Evolutionary conservation across 2,329 filamentous ascomycete genomes (phyloP).

Genomic region (Helminthosporium solani): DNA sequence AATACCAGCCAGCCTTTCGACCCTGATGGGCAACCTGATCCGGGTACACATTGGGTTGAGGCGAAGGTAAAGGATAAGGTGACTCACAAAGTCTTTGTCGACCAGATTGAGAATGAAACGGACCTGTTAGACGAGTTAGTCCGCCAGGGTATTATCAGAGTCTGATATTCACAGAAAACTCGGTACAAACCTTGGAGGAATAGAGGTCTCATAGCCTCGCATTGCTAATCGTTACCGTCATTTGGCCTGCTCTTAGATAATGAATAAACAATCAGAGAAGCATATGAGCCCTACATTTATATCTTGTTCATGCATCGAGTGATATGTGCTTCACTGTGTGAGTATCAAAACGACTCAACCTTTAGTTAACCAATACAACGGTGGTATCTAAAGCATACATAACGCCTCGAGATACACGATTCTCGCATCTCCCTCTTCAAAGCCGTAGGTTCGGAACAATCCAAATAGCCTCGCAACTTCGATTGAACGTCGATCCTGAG

Average conservation of each 20-base stretch:
- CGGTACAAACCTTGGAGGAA: no score
- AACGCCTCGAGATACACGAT: conserved; percentile 12
- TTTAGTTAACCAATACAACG: no score
- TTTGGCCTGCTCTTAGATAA: no score
- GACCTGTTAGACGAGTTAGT: conserved; percentile 5
- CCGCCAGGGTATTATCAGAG: no score
- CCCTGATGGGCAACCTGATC: neutral
- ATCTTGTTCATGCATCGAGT: no score
- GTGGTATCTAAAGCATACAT: conserved; percentile 13
- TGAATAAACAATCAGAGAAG: no score
- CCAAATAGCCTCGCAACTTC: conserved; percentile 13
- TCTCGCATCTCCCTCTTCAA: conserved; percentile 12
- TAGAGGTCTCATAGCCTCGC: no score
- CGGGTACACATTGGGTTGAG: neutral
- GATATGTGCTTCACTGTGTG: no score
- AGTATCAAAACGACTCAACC: no score
- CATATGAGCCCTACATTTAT: no score
- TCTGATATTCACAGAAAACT: no score
- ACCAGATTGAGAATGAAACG: conserved; percentile 5
- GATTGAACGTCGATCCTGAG: conserved; percentile 11
- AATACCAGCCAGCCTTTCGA: conserved; percentile 5
- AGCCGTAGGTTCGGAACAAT: conserved; percentile 13
- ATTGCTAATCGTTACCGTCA: no score
- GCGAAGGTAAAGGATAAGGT: conserved; percentile 1
- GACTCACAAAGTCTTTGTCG: conserved; percentile 4